Evolutionary conservation across 495 filamentous ascomycete species (phyloP).

Genomic region (Penicillium pancosmium): DNA sequence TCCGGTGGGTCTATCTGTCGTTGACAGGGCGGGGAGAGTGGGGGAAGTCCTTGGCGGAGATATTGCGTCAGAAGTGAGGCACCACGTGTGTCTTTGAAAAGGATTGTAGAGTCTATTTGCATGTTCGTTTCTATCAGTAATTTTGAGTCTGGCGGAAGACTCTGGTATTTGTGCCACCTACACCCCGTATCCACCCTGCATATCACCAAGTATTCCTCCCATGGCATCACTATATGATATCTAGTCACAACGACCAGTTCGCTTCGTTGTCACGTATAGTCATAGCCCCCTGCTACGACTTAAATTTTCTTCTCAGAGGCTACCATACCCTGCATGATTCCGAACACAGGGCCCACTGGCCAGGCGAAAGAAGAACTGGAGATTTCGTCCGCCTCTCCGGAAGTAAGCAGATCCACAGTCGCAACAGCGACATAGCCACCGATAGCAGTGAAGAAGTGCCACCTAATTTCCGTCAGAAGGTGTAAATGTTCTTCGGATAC

Average conservation of each 20-base stretch:
- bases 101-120: no score
- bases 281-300: neutral
- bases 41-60: no score
- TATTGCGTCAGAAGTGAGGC: no score
- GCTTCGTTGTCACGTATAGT: no score
- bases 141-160: no score
- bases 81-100: no score
- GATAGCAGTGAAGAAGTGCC: slow-evolving; percentile 39
- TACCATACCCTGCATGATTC: slow-evolving; percentile 4
- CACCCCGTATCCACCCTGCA: no score
- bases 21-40: slow-evolving; percentile 9
- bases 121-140: no score
- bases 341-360: slow-evolving; percentile 21
- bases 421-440: slow-evolving; percentile 36
- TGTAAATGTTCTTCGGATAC: neutral
- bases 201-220: no score
- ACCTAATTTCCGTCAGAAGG: slow-evolving; percentile 20
- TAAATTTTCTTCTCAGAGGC: slow-evolving; percentile 10
- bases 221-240: no score
- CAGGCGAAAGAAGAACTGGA: slow-evolving; percentile 25
- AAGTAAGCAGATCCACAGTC: slow-evolving; percentile 32
- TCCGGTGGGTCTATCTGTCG: slow-evolving; percentile 6
- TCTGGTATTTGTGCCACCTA: no score
- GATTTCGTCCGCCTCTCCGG: slow-evolving; percentile 27
- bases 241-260: no score